A percentile compares a stretch with the other conserved stretches of the same genome.
These are phyloP conservation scores for Anthracocystis setariae DNA, from an alignment of 1,284 basidiomycete species.

Conservation along the genomic window DNA sequence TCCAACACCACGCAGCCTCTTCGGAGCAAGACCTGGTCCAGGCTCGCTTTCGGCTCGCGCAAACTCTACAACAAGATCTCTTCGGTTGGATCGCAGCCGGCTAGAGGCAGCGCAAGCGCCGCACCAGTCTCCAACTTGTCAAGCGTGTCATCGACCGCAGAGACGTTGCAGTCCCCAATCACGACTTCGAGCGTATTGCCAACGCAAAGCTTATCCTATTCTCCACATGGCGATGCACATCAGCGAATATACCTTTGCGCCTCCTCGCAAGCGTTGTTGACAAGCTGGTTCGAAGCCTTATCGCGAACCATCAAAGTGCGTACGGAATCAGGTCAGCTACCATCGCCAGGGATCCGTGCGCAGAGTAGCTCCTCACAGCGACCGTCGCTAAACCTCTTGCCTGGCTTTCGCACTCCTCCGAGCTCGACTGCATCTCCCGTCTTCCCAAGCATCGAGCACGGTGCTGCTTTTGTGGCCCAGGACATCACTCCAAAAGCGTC, in stretches of 20 bases:
- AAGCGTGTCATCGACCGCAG: constrained; percentile 5
- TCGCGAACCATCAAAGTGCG: constrained; percentile 25
- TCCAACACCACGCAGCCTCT: constrained; percentile 3
- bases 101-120: not conserved
- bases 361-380: constrained; percentile 6
- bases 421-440: constrained; percentile 1
- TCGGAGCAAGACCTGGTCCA: constrained; percentile 17
- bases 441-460: constrained; percentile 1
- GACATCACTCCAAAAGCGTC: constrained; percentile 18
- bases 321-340: not conserved
- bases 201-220: constrained; percentile 18
- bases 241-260: constrained; percentile 12
- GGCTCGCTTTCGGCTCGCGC: constrained; percentile 21
- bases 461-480: not conserved
- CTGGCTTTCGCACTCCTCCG: constrained; percentile 27
- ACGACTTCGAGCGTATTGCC: constrained; percentile 14
- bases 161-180: constrained; percentile 8
- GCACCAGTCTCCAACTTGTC: constrained; percentile 3
- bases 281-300: constrained; percentile 27
- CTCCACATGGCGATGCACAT: not conserved
- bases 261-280: not conserved
- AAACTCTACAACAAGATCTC: constrained; percentile 19
- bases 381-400: constrained; percentile 14
- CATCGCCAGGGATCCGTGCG: not conserved
- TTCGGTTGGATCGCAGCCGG: constrained; percentile 7